Evolutionary conservation across 805 yeast species (phyloP).

Genomic region (Candida nitratophila): DNA sequence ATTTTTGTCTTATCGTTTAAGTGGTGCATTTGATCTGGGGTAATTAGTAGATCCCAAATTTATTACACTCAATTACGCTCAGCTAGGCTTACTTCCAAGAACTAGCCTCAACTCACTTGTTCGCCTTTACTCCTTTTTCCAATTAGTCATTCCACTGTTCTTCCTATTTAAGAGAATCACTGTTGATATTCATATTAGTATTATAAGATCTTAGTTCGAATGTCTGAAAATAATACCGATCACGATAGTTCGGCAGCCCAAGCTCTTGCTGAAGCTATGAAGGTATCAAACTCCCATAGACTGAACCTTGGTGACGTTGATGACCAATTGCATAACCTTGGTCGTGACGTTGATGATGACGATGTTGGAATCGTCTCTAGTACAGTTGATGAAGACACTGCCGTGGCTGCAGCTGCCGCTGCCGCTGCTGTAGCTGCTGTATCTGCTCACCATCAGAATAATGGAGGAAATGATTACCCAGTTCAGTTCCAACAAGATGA

Average conservation of each 20-base stretch:
- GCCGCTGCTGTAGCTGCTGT: conserved; percentile 5
- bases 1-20: too few relatives aligned
- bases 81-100: too few relatives aligned
- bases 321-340: conserved; percentile 11
- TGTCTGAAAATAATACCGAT: neutral
- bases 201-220: too few relatives aligned
- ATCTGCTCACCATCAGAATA: conserved; percentile 4
- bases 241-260: conserved; percentile 2
- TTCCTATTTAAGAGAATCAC: too few relatives aligned
- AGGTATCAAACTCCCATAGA: neutral
- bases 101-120: too few relatives aligned
- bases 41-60: too few relatives aligned
- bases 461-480: neutral
- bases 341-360: neutral
- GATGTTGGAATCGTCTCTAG: too few relatives aligned
- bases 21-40: too few relatives aligned
- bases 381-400: conserved; percentile 1
- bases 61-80: too few relatives aligned
- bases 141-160: too few relatives aligned
- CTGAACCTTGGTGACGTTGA: conserved; percentile 11
- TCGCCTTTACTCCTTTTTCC: too few relatives aligned
- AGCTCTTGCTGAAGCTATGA: neutral
- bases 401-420: conserved; percentile 4
- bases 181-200: too few relatives aligned
- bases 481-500: conserved; percentile 6